These are phyloP conservation scores for Panicum hallii DNA, from an alignment of 202 grass and related monocot genomes.

Conservation along the genomic window DNA sequence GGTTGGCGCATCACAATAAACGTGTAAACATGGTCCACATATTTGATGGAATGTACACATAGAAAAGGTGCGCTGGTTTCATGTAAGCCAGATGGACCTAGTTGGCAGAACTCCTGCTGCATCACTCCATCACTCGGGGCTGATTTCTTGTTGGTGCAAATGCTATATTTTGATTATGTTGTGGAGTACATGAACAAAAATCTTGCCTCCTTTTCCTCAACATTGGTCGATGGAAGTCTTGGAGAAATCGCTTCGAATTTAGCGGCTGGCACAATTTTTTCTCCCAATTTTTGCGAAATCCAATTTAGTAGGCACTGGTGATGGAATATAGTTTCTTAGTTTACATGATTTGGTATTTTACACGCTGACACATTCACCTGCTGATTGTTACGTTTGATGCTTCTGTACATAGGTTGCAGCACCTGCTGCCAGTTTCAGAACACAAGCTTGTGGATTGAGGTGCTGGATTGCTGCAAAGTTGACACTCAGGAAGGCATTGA, in stretches of 20 bases:
- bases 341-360: neutral
- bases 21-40: neutral
- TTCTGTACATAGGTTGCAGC: conserved; percentile 50
- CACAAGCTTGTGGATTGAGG: conserved; percentile 47
- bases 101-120: neutral
- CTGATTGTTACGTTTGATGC: conserved; percentile 36
- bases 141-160: neutral
- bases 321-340: neutral
- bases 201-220: neutral
- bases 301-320: neutral
- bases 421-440: conserved; percentile 39
- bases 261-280: neutral
- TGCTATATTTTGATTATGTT: conserved; percentile 13
- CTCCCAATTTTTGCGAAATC: neutral
- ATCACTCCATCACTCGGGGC: neutral
- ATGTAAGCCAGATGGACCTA: neutral
- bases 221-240: neutral
- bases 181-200: neutral
- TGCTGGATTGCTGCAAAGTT: conserved; percentile 60
- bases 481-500: conserved; percentile 56
- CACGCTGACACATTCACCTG: neutral
- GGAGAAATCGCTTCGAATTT: neutral
- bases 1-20: neutral
- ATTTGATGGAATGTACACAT: neutral
- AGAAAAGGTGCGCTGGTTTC: neutral